Base-by-base conservation (phyloP, 345 rosid genomes). In the Lagerstroemia speciosa region DNA sequence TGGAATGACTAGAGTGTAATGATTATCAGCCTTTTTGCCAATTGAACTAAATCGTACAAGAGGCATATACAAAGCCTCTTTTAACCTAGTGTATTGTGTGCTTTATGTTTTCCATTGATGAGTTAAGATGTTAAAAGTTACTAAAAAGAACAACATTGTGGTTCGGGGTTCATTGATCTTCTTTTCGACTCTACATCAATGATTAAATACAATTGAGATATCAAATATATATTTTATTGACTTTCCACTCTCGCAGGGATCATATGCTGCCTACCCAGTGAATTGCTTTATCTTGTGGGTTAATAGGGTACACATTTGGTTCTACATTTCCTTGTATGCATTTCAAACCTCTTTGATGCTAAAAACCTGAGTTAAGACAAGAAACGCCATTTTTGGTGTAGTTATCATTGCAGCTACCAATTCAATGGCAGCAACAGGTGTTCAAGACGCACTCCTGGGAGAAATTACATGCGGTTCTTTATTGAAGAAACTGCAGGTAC, bases 401-500 rank as follows among this genome's bases (percentile, higher is more conserved):
- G 78, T 80, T 72, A 53, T 74, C 70, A 70, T 76, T 76, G 46
- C 72, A 76, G 68, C 3, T 22, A 68, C 80, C 29, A 70, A 40
- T 71, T 70, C 34, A 76, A 93, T 93, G 98, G 92, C 88, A 0
- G 83, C 84, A 63, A 69, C 90, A 32, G 87, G 83, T 71, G 76
- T 84, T 27, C 81, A 86, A 61, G 85, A 94, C 69, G 96, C 91
- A 78, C 90, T 88, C 68, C 71, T 91, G 65, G 95, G 90, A 69
- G 95, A 94, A 82, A 67, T 83, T 64, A 91, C 96, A 60, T 91
- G 97, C 63, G 88, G 93, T 65, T 82, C 96, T 37, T 84, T 91
- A 69, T 82, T 91, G 72, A 90, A 89, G 69, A 94, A 85, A 73
- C 72, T 94, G 67, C 95, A 94, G 99, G 97, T 91, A 77, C 52